Evolutionary conservation across 495 filamentous ascomycete genomes (phyloP).

Genomic region (Aspergillus sparsus): DNA sequence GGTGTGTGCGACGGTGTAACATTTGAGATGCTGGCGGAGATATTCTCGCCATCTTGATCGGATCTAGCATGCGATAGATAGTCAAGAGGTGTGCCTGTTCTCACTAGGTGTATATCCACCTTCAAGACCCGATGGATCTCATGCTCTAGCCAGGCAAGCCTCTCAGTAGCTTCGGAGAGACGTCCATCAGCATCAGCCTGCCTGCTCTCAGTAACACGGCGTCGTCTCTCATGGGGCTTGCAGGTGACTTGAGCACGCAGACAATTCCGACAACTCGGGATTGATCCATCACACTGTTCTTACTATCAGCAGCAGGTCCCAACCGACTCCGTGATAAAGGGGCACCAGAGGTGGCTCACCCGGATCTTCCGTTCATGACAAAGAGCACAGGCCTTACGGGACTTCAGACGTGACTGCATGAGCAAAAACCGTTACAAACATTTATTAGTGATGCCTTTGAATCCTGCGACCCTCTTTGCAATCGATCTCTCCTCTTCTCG

Average conservation of each 20-base stretch:
- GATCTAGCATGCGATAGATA: not conserved
- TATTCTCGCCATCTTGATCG: not conserved
- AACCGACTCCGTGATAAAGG: not conserved
- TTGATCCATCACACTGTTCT: constrained; percentile 7
- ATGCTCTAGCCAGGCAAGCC: constrained; percentile 6
- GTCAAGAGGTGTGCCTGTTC: not conserved
- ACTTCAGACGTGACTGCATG: constrained; percentile 7
- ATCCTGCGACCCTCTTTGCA: no score
- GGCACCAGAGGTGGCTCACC: not conserved
- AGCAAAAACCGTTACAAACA: no score
- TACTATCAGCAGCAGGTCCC: not conserved
- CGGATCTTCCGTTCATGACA: constrained; percentile 10
- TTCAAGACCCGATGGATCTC: constrained; percentile 8
- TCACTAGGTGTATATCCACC: constrained; percentile 1
- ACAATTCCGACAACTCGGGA: constrained; percentile 7
- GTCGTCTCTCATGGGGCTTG: constrained; percentile 2
- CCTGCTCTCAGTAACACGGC: not conserved
- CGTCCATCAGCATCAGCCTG: not conserved
- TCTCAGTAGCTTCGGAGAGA: not conserved
- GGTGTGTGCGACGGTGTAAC: not conserved
- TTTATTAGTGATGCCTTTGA: no score
- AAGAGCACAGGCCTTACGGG: constrained; percentile 10
- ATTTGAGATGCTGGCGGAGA: not conserved
- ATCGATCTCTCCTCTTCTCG: no score
- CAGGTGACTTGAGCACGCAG: not conserved